Base-by-base conservation (phyloP, 1,284 basidiomycete genomes). In the Cryptococcus sp. region DNA sequence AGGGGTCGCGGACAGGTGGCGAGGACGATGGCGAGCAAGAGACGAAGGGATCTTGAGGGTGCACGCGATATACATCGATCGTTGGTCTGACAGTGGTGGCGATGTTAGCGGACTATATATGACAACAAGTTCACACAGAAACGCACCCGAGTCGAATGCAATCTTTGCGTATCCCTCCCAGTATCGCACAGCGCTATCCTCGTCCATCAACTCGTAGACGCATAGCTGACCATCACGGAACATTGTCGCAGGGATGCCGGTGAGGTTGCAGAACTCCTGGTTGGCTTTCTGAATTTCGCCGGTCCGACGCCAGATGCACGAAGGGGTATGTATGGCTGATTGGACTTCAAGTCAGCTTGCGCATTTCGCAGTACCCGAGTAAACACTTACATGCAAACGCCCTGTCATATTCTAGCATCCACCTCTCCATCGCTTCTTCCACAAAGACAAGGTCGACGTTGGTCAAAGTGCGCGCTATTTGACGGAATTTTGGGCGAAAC, bases 211-310 rank as follows among this genome's bases (percentile, higher is more conserved):
- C 77, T 99, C 95, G 79, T 98, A 98, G 56, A 99, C 97, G 70
- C 93, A 96, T 47, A 97, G 78, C 51, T 91, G 87, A 1, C 95
- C 95, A 82, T 61, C 66, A 48, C 73, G 63, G 52, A 74, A 65
- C 59, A 63, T 70, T 40, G 65, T 59, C 27, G 72, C 67, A 16
- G 70, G 67, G 58, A 74, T 70, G 27, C 69, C 72, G 2, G 75
- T 74, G 42, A 78, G 62, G 31, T 69, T 72, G 47, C 73, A 71
- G 53, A 78, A 77, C 79, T 97, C 93, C 60, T 91, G 86, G 75
- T 99, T 99, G 42, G 87, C 95, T 80, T 94, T 98, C 83, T 98
- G 97, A 60, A 99, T 98, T 80, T 99, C 94, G 25, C 96, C 96
- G 1, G 95, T 98, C 49, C 95, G 82, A 31, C 94, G 83, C 96